Percentiles rank a stretch among this genome's conserved stretches.
Evolutionary conservation across 208 protist species (phyloP).

Genomic region (Leptomonas pyrrhocoris): DNA sequence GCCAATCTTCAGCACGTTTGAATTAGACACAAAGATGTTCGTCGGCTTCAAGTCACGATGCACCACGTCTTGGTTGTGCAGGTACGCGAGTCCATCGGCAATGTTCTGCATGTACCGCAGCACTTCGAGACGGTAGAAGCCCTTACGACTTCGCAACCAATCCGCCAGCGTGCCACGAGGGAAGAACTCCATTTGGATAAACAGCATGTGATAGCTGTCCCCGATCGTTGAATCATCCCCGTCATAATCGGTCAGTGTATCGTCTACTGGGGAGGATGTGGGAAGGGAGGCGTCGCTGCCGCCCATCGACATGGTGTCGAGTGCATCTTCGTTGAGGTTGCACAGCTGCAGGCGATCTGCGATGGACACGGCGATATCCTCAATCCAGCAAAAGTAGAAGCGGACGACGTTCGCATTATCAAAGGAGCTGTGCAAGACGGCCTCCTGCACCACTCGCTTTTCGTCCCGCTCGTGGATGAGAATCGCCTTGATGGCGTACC

Average conservation of each 20-base stretch:
- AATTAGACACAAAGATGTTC: constrained; percentile 81
- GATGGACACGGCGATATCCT: constrained; percentile 51
- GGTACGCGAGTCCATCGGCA: constrained; percentile 63
- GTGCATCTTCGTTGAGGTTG: constrained; percentile 43
- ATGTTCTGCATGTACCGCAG: constrained; percentile 73
- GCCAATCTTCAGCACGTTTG: constrained; percentile 76
- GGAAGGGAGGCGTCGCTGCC: constrained; percentile 20
- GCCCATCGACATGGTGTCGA: constrained; percentile 44
- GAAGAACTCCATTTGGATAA: constrained; percentile 92
- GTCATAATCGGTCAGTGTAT: background rate
- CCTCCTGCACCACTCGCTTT: constrained; percentile 67
- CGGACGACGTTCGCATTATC: constrained; percentile 83
- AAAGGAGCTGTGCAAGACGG: constrained; percentile 82
- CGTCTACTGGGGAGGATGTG: constrained; percentile 20
- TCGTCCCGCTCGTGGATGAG: constrained; percentile 67
- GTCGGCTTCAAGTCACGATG: constrained; percentile 88
- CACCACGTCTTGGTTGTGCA: constrained; percentile 76
- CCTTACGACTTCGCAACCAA: constrained; percentile 45
- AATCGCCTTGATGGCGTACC: constrained; percentile 86
- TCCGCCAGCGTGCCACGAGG: constrained; percentile 71
- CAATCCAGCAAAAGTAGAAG: constrained; percentile 88
- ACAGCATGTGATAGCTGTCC: constrained; percentile 64
- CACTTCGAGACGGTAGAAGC: constrained; percentile 67
- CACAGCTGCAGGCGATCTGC: constrained; percentile 60
- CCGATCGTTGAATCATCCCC: background rate